Percentiles rank a stretch among this genome's conserved stretches.
Evolutionary conservation across 768 basidiomycete species (phyloP).

Genomic region (Russula abietina): DNA sequence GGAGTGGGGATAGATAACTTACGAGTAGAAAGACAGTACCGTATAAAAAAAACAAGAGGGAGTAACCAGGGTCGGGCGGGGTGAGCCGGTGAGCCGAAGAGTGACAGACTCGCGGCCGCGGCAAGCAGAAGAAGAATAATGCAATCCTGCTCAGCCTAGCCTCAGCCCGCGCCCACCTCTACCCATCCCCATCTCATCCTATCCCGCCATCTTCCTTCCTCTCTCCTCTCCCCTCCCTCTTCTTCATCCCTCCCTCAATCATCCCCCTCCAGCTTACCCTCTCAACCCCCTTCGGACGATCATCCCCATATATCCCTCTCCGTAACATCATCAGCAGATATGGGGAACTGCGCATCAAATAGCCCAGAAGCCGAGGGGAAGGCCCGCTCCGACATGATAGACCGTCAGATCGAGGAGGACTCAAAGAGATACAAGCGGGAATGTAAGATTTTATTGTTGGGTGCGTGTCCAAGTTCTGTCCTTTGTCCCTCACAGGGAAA

Average conservation of each 20-base stretch:
- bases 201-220: not conserved
- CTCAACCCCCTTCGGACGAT: not conserved
- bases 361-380: constrained; percentile 50
- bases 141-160: not conserved
- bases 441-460: constrained; percentile 90
- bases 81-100: not conserved
- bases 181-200: not conserved
- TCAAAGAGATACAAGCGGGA: constrained; percentile 73
- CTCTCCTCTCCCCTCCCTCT: not conserved
- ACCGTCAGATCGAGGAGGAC: constrained; percentile 83
- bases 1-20: too few species aligned
- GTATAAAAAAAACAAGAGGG: not conserved
- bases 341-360: constrained; percentile 67
- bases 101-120: too few species aligned
- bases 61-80: constrained; percentile 1
- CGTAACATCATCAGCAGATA: constrained; percentile 26
- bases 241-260: too few species aligned
- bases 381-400: constrained; percentile 66
- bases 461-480: constrained; percentile 38
- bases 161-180: too few species aligned
- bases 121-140: constrained; percentile 4
- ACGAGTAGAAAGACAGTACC: too few species aligned
- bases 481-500: not conserved
- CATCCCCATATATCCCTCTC: not conserved
- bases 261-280: not conserved